phyloP scores from a whole-genome alignment of 2,329 filamentous ascomycete genomes.

The Colletotrichum liaoningense region DNA sequence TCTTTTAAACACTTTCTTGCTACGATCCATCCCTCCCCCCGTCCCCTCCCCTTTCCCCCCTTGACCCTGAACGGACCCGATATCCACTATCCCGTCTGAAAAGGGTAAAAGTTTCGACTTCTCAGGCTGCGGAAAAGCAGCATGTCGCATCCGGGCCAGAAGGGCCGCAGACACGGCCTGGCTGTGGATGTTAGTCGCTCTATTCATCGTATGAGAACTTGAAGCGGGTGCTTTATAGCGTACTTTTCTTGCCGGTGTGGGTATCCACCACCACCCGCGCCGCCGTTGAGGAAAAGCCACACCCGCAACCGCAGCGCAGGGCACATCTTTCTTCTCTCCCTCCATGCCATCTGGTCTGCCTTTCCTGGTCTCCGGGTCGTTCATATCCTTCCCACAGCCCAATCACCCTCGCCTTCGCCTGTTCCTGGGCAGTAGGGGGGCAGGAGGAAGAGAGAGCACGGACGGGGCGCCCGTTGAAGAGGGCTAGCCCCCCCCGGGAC shows the following conservation, averaged over 20 bases:
- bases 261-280: background rate
- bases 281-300: slow-evolving; percentile 10
- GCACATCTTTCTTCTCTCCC: background rate
- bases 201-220: slow-evolving; percentile 3
- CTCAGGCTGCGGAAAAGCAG: slow-evolving; percentile 5
- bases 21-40: background rate
- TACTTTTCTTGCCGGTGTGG: background rate
- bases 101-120: background rate
- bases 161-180: slow-evolving; percentile 34
- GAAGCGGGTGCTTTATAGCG: background rate
- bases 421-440: slow-evolving; percentile 2
- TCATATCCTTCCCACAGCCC: background rate
- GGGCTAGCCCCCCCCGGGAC: background rate
- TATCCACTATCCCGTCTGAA: background rate
- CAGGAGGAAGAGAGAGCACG: background rate
- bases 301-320: slow-evolving; percentile 1
- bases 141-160: slow-evolving; percentile 29
- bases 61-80: background rate
- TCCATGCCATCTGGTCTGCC: background rate
- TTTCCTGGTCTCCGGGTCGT: slow-evolving; percentile 18
- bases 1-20: background rate
- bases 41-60: background rate
- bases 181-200: slow-evolving; percentile 20
- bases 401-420: background rate
- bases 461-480: slow-evolving; percentile 29